Evolutionary conservation across 164 flowering plant genomes (phyloP), one percentile per base, ranked within the genome.

Genomic region (Tetracentron sinense): DNA sequence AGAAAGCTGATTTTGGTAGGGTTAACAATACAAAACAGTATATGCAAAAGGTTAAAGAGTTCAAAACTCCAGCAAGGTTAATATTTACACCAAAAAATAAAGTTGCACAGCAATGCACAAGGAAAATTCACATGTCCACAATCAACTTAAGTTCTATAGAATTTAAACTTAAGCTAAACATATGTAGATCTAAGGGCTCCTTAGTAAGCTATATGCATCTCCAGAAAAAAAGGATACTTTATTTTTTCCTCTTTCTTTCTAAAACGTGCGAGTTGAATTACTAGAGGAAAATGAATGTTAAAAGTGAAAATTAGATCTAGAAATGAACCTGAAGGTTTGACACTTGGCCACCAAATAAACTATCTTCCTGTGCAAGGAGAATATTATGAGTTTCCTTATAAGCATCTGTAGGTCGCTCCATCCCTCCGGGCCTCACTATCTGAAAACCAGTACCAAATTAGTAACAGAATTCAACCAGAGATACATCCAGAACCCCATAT

Each of bases 401-500:
- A 61, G 92, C 77, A 83, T 94, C 98, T 52, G 98, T 94, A 10
- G 98, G 98, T 29, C 98, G 79, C 73, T 94, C 98, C 98, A 94
- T 94, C 53, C 98, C 98, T 69, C 98, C 98, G 23, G 98, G 98
- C 57, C 98, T 87, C 60, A 94, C 96, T 79, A 94, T 89, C 98
- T 94, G 88, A 70, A 75, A 73, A 56, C 46, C 62, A 69, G 22
- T 16, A 42, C 1, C 28, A 42, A 54, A 42, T 30, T 10, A 65
- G 42, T 46, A 53, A 27, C 51, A 42, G 59, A 70, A 16, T 72
- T 20, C 46, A 54, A 59, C 21, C 47, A 38, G 42, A 49, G 46
- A 69, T 56, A 27, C 21, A 60, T 17, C 25, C 10, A 5, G 16
- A 42, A 23, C 48, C 14, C 49, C 23, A 21, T n/a, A 26, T 35